Evolutionary conservation across 768 basidiomycete genomes (phyloP), one percentile per base, ranked within the genome.

Genomic region (Mycena chlorophos): DNA sequence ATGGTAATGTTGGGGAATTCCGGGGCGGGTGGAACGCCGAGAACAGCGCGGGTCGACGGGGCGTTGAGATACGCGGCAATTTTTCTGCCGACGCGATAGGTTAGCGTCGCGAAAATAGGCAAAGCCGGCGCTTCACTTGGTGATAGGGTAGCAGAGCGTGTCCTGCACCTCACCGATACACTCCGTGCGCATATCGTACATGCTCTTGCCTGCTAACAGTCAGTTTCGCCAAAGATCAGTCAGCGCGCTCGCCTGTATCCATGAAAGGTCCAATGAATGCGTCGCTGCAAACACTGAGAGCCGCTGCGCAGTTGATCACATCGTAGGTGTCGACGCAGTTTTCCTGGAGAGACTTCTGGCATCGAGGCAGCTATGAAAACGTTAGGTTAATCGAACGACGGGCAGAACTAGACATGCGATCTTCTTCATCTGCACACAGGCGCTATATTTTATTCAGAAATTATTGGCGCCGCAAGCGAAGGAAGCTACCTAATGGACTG

Each of bases 51-150:
- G 27, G 80, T 74, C 26, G 75, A 71, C 0, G 78, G 73, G 25
- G 72, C 71, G 65, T 81, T 74, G 50, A 88, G 78, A 68, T 79
- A 87, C 1, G 67, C 66, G 1, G 59, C 53, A 52, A 86, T 80
- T 51, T 73, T 60, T 57, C 81, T 83, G 58, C 2, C 26, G 22
- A 39, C 12, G 20, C 26, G n/a, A n/a, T n/a, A 56, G 22, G 22
- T 25, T 10, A 46, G 30, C 6, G 4, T 52, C 19, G 17, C 17
- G 23, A 31, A 26, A 20, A 39, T 20, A 51, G 14, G 17, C 17
- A 34, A 45, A 28, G n/a, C 19, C 46, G 40, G 19, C 26, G 26
- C 16, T 16, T 37, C 19, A 48, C 58, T 47, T 40, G 28, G 52
- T 50, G 2, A 20, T 34, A 14, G 57, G 61, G 49, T 57, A 64